Evolutionary conservation across 2,329 filamentous ascomycete species (phyloP), one percentile per base, ranked within the genome.

Genomic region (Trichoderma endophyticum): DNA sequence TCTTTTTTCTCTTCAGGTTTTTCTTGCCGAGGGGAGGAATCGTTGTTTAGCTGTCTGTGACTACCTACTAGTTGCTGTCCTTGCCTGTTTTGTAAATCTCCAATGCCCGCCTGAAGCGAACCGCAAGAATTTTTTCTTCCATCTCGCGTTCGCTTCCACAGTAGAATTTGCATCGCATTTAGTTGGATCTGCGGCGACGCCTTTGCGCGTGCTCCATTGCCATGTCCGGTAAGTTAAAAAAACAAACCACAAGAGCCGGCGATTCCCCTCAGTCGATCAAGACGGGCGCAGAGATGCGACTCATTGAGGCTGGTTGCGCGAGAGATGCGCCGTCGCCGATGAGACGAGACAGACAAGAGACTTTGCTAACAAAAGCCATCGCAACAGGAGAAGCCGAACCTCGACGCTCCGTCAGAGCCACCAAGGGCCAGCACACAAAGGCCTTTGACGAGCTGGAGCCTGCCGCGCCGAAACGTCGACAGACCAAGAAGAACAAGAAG

Each of bases 401-500:
- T 72, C 92, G 96, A 81, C 93, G 96, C 80, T 99, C 96, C 57
- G 95, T 96, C 75, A 92, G 96, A 78, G 94, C 95, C 78, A 99
- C 96, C 75, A 99, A 99, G 81, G 96, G 96, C 80, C 95, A 98
- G 78, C 94, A 98, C 82, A 92, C 90, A 30, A 97, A 97, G 82
- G 92, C 92, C 75, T 91, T 94, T 77, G 94, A 97, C 79, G 87
- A 92, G 71, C 88, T 93, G 76, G 92, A 93, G 73, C 84, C 84
- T 3, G 79, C 84, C 72, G 85, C 88, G 71, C 83, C 87, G 69
- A 91, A 91, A 78, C 83, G 83, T 78, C 85, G 85, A 83, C 81
- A 82, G 73, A 82, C 80, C 77, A 84, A 84, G 76, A 84, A 83
- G 75, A 78, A 81, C 54, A 91, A 86, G 83, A 91, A 89, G 83